These are phyloP conservation scores for Aspergillus calidoustus DNA, from an alignment of 2,329 filamentous ascomycete species.

Conservation along the genomic window DNA sequence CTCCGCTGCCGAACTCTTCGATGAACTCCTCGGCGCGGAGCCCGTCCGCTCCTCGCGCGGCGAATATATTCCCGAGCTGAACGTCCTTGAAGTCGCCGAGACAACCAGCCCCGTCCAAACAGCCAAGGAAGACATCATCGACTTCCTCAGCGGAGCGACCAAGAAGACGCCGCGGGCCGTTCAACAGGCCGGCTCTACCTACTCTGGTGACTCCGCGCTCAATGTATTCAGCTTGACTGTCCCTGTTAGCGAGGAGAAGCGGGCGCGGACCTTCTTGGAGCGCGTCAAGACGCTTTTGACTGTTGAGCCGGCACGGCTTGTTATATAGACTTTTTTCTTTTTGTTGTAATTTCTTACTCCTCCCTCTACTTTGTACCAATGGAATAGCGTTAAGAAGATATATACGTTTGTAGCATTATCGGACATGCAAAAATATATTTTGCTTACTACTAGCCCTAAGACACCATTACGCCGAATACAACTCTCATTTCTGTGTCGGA, in stretches of 20 bases:
- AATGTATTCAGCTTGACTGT: constrained; percentile 86
- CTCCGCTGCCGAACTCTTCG: constrained; percentile 82
- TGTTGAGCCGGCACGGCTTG: constrained; percentile 75
- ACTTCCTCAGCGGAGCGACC: constrained; percentile 65
- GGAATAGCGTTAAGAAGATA: constrained; percentile 14
- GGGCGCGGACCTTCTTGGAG: constrained; percentile 81
- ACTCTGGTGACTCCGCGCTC: constrained; percentile 49
- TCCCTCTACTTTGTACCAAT: constrained; percentile 9
- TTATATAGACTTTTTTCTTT: constrained; percentile 50
- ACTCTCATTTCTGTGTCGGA: no score
- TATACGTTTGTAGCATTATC: constrained; percentile 2
- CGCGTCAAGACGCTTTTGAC: constrained; percentile 84
- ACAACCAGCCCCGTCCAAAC: constrained; percentile 41
- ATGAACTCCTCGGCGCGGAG: constrained; percentile 74
- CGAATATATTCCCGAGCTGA: constrained; percentile 74
- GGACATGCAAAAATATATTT: neutral
- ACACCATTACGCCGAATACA: no score
- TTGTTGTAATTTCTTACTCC: neutral
- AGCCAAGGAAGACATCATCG: constrained; percentile 76
- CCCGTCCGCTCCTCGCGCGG: constrained; percentile 56
- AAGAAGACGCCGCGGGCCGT: constrained; percentile 37
- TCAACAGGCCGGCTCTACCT: neutral
- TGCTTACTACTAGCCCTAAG: neutral
- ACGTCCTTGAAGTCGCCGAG: constrained; percentile 47
- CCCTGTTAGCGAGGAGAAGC: constrained; percentile 76